These are phyloP conservation scores for Hypericum perforatum DNA, from an alignment of 345 rosid species.

Conservation along the genomic window DNA sequence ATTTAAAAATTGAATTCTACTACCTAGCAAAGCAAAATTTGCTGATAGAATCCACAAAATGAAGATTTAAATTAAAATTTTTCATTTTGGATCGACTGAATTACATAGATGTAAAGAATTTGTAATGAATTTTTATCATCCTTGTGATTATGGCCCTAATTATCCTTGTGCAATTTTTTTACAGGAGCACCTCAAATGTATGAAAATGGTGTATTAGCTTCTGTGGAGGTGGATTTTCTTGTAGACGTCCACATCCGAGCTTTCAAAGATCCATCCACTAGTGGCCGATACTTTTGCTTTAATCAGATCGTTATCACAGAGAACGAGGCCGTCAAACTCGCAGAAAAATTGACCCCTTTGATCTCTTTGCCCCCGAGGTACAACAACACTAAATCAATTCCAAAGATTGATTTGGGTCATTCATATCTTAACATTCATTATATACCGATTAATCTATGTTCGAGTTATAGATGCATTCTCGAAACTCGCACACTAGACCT, in stretches of 20 bases:
- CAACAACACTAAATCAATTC: no score
- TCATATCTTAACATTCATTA: no score
- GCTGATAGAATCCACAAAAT: no score
- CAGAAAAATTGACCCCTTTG: constrained; percentile 48
- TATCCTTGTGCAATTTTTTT: neutral
- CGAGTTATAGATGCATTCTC: no score
- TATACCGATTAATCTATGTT: no score
- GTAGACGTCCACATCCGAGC: constrained; percentile 67
- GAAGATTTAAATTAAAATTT: no score
- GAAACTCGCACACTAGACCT: no score
- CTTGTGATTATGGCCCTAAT: neutral
- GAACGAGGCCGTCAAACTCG: constrained; percentile 55
- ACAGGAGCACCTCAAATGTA: constrained; percentile 82
- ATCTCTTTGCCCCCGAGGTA: constrained; percentile 60
- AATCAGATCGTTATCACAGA: constrained; percentile 49
- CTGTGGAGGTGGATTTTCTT: constrained; percentile 46
- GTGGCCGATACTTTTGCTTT: constrained; percentile 79
- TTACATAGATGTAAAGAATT: no score
- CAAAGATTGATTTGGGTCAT: neutral
- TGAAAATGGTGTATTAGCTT: constrained; percentile 65
- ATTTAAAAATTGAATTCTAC: no score
- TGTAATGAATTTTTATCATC: no score
- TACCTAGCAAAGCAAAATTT: no score
- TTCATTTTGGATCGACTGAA: no score
- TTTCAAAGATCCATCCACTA: constrained; percentile 49